These are phyloP conservation scores for Paramecium primaurelia DNA, from an alignment of 73 alveolate species.

Conservation along the genomic window DNA sequence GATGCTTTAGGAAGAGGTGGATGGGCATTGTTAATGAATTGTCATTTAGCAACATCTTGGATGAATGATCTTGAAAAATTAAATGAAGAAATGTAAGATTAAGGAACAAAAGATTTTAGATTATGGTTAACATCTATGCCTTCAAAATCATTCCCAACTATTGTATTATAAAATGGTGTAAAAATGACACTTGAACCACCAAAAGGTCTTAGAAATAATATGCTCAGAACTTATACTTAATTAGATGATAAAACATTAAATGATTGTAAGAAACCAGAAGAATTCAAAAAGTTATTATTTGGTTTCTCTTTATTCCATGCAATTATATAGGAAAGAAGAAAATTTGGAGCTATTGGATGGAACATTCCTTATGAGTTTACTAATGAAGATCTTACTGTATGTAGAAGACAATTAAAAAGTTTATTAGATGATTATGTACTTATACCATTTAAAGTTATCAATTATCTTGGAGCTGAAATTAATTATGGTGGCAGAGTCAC, in stretches of 20 bases:
- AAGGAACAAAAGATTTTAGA: constrained; percentile 98
- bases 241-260: constrained; percentile 69
- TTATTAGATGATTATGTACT: constrained; percentile 97
- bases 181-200: constrained; percentile 98
- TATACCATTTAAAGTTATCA: constrained; percentile 96
- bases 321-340: constrained; percentile 98
- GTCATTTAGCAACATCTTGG: constrained; percentile 99
- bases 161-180: constrained; percentile 97
- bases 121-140: constrained; percentile 99
- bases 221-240: constrained; percentile 81
- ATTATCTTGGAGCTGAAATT: constrained; percentile 93
- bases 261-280: constrained; percentile 95
- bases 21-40: constrained; percentile 98
- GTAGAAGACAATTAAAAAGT: constrained; percentile 96
- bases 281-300: constrained; percentile 94
- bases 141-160: constrained; percentile 98
- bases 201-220: constrained; percentile 88
- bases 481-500: constrained; percentile 99
- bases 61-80: constrained; percentile 98
- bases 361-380: constrained; percentile 99
- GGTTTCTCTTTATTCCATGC: constrained; percentile 99
- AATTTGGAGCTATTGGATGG: constrained; percentile 99
- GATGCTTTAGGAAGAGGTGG: constrained; percentile 97
- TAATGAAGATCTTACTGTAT: constrained; percentile 98
- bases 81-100: constrained; percentile 92